These are phyloP conservation scores for Dianthus caryophyllus DNA, from an alignment of 148 eudicot genomes.

Conservation along the genomic window DNA sequence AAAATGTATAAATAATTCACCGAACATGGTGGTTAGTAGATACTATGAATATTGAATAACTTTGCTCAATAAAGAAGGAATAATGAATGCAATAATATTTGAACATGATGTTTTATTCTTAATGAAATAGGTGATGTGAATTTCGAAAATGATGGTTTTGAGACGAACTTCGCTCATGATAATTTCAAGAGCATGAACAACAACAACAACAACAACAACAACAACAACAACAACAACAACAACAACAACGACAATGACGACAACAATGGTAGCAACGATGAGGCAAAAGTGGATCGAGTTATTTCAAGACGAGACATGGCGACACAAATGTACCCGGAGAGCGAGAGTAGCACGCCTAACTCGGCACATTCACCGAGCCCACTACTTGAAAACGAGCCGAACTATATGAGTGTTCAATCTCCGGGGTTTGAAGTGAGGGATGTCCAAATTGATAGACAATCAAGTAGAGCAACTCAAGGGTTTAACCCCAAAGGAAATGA, in stretches of 20 bases:
- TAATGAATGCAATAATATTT: no score
- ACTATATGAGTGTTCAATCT: slow-evolving; percentile 12
- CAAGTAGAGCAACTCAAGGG: slow-evolving; percentile 22
- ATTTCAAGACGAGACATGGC: slow-evolving; percentile 77
- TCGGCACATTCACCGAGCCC: slow-evolving; percentile 32
- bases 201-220: neutral
- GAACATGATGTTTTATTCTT: neutral
- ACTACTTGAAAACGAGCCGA: slow-evolving; percentile 16
- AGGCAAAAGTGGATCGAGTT: slow-evolving; percentile 17
- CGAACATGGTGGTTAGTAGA: no score
- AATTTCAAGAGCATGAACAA: slow-evolving; percentile 27
- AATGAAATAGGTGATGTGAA: slow-evolving; percentile 7
- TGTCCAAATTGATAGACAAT: slow-evolving; percentile 75
- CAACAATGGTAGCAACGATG: slow-evolving; percentile 2
- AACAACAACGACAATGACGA: slow-evolving; percentile 8
- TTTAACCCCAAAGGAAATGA: neutral
- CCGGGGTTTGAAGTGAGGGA: slow-evolving; percentile 56
- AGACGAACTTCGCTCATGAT: slow-evolving; percentile 34
- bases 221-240: slow-evolving; percentile 13
- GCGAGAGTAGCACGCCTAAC: slow-evolving; percentile 27
- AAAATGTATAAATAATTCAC: no score
- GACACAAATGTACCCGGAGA: slow-evolving; percentile 72
- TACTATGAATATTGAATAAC: no score
- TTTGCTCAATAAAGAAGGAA: no score
- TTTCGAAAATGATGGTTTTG: slow-evolving; percentile 36